Evolutionary conservation across 352 stramenopile genomes (phyloP), one percentile per base, ranked within the genome.

Genomic region (Globisporangium cederbergense): DNA sequence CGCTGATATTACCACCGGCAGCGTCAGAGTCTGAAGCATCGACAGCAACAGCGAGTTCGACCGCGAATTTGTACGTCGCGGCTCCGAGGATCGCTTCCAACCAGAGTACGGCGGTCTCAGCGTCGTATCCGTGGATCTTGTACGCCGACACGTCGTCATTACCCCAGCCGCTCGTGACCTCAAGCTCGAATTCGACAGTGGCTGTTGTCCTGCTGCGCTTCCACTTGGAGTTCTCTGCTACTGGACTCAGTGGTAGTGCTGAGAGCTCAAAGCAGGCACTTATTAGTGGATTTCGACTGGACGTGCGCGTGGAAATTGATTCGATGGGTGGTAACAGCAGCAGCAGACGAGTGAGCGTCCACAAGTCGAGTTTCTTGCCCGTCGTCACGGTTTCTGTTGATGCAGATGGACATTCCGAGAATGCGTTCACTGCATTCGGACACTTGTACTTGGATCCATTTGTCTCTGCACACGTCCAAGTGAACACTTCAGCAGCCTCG

Each of bases 41-140:
- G 5, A 38, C 32, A 38, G 8, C 32, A 38, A 25, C 22, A 51
- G 5, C 16, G 11, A n/a, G 1, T 30, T 8, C 20, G 7, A 30
- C 20, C 28, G 36, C 32, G 28, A 58, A 9, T 43, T 5, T 20
- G 22, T 5, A 28, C 7, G 3, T 28, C 32, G 18, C 60, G 11
- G 60, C 49, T 8, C 60, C 59, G 38, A 51, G 59, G 59, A 52
- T 65, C 42, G 22, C 25, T 2, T 52, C n/a, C 16, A 51, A 65
- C 16, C n/a, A 14, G 2, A 38, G 32, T 3, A 32, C 32, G 2
- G 25, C 16, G 28, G 38, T 7, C 22, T 45, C 28, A 25, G 32
- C 18, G 2, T 56, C 49, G 14, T 16, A 14, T 16, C 50, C 50
- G 10, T 64, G 58, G 58, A 45, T 57, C 0, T 57, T 64, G 11